Base-by-base conservation (phyloP, 1,284 basidiomycete genomes). In the Trametes pubescens region DNA sequence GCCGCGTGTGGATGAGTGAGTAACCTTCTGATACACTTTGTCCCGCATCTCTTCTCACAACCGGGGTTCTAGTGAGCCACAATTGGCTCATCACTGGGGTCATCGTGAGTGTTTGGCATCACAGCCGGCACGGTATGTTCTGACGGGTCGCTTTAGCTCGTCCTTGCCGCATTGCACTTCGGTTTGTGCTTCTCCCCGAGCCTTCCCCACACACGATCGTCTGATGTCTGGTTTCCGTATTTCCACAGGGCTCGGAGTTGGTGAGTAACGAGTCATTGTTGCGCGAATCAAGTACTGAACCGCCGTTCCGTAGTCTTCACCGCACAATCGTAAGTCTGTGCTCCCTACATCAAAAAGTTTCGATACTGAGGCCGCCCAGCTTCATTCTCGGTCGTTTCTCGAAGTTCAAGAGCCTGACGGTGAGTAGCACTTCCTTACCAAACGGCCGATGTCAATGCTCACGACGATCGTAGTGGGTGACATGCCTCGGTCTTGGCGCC, bases 1-100 rank as follows among this genome's bases (percentile, higher is more conserved):
- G 71, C 11, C 71, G 75, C 34, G 73, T 76, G 18, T 76, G 72
- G 72, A 70, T 69, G 65, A 72, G 75, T 75, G 58, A 18, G 64
- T 68, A 38, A 22, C 8, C 38, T 40, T 40, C 51, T 38, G 48
- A 49, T 53, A 16, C 11, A 14, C 7, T 49, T 4, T 18, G 8
- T 38, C 46, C 11, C 16, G 21, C 29, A 62, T 49, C 38, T 18
- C 22, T 60, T 64, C 57, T 65, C 61, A 65, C 51, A 44, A 21
- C 10, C 11, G 5, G 9, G 13, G 34, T 22, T 37, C 13, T 59
- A 70, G 73, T 74, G 66, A 72, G 71, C 60, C 65, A 65, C 47
- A 76, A 74, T 52, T 66, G 68, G 69, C 51, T 72, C 35, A 55
- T 76, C 2, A 72, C 72, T 35, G 65, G 57, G 29, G 49, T 77